phyloP scores from a whole-genome alignment of 169 alveolate species.

The Plasmodium ovale region DNA sequence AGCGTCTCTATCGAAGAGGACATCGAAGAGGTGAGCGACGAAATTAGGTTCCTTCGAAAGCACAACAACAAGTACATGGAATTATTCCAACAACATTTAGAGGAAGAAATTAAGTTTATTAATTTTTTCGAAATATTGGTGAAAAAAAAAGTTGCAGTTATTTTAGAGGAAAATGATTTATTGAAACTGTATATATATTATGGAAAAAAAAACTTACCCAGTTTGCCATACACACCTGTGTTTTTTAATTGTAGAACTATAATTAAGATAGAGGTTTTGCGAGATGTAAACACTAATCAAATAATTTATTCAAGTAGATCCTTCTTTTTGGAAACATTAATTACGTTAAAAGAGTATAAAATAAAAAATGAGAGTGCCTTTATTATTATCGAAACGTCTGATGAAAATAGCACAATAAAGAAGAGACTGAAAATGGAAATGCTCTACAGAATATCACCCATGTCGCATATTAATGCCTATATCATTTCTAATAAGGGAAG shows the following conservation, averaged over 20 bases:
- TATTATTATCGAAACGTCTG: constrained; percentile 41
- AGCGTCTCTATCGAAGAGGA: not conserved
- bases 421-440: constrained; percentile 72
- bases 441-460: constrained; percentile 49
- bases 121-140: constrained; percentile 47
- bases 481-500: constrained; percentile 43
- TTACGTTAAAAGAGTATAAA: constrained; percentile 64
- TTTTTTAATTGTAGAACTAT: constrained; percentile 65
- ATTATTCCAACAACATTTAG: constrained; percentile 39
- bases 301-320: constrained; percentile 69
- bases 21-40: constrained; percentile 14
- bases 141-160: constrained; percentile 27
- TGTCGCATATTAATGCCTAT: constrained; percentile 70
- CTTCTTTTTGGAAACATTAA: constrained; percentile 60
- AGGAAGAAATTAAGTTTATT: constrained; percentile 50
- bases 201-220: constrained; percentile 45
- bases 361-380: constrained; percentile 61
- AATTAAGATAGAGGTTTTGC: constrained; percentile 59
- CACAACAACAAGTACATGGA: constrained; percentile 48
- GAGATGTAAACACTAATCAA: constrained; percentile 59
- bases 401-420: constrained; percentile 56
- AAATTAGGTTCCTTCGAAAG: constrained; percentile 19
- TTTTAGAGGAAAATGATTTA: constrained; percentile 35
- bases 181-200: constrained; percentile 56
- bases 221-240: constrained; percentile 29